Conservation (phyloP, 2,329 filamentous ascomycete species). For the Geoglossum cookeanum region DNA sequence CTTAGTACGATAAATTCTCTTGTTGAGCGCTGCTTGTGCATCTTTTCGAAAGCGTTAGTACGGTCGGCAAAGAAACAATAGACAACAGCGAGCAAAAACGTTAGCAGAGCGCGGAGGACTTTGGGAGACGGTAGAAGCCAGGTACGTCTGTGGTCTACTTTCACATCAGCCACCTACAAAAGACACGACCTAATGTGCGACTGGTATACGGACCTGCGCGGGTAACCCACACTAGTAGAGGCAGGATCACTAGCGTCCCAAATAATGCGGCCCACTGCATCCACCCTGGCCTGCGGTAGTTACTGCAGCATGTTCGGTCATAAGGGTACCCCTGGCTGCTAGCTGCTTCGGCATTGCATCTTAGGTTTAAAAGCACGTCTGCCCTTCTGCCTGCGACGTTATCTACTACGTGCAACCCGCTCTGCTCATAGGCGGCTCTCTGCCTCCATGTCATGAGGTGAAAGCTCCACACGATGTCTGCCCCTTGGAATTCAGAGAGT, state of each 20-base stretch:
- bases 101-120: slow-evolving; percentile 6
- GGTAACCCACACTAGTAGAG: slow-evolving; percentile 14
- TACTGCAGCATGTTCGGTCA: slow-evolving; percentile 33
- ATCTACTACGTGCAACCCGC: slow-evolving; percentile 30
- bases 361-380: slow-evolving; percentile 33
- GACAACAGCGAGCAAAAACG: slow-evolving; percentile 15
- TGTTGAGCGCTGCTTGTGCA: slow-evolving; percentile 26
- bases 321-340: slow-evolving; percentile 20
- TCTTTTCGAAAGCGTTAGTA: slow-evolving; percentile 33
- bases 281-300: slow-evolving; percentile 21
- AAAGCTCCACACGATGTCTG: slow-evolving; percentile 31
- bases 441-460: slow-evolving; percentile 26
- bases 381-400: slow-evolving; percentile 28
- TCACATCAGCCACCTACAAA: neutral
- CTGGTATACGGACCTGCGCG: slow-evolving; percentile 8
- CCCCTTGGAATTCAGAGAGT: slow-evolving; percentile 17
- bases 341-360: slow-evolving; percentile 31
- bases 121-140: slow-evolving; percentile 3
- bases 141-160: neutral
- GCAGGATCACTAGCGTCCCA: slow-evolving; percentile 3
- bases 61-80: slow-evolving; percentile 37
- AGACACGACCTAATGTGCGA: neutral
- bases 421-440: slow-evolving; percentile 23
- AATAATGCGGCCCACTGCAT: slow-evolving; percentile 20
- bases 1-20: slow-evolving; percentile 18